phyloP scores from a whole-genome alignment of 345 rosid genomes.

The Brassica nigra region DNA sequence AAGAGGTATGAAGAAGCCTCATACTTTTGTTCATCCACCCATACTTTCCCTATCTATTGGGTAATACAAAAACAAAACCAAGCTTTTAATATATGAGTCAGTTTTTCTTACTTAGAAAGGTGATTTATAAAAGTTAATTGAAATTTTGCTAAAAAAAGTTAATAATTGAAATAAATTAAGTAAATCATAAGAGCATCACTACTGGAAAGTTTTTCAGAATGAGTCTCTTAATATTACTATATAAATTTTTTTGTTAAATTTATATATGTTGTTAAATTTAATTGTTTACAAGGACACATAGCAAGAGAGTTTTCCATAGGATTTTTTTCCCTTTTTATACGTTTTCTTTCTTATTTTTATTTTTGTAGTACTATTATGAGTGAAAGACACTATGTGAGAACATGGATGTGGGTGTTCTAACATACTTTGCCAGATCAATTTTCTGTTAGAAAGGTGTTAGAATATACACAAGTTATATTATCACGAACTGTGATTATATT shows the following conservation, averaged over 20 bases:
- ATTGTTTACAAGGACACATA: background rate
- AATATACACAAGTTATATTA: background rate
- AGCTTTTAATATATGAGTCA: background rate
- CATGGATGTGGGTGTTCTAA: background rate
- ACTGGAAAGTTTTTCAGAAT: no score
- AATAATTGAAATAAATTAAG: no score
- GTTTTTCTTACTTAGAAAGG: background rate
- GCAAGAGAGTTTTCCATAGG: no score
- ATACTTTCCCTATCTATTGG: constrained; percentile 8
- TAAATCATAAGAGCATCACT: no score
- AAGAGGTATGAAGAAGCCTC: constrained; percentile 5
- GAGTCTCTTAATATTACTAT: no score
- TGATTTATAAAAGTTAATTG: background rate
- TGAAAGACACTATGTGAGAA: background rate
- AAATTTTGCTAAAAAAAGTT: no score
- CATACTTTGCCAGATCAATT: background rate
- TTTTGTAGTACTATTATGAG: background rate
- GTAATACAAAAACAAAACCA: background rate
- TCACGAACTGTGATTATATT: background rate
- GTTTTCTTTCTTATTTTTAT: background rate
- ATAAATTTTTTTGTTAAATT: no score
- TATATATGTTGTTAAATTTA: no score
- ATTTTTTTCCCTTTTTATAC: background rate
- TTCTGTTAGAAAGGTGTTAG: background rate
- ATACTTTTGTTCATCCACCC: constrained; percentile 2